phyloP scores from a whole-genome alignment of 2,329 filamentous ascomycete genomes.

The Aspergillus arachidicola region DNA sequence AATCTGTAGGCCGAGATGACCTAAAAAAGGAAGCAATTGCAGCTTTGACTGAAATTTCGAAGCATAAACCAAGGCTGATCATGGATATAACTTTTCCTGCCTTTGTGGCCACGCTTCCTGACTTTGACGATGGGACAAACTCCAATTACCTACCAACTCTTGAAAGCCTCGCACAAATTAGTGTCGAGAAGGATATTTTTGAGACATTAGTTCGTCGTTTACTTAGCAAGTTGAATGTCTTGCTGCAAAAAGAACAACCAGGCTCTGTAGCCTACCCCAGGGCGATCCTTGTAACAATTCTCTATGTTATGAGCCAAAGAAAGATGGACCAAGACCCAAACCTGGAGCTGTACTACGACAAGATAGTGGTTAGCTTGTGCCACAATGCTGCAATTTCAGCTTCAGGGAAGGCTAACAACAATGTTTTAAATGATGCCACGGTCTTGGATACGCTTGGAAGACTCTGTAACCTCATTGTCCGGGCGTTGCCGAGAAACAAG shows the following conservation, averaged over 20 bases:
- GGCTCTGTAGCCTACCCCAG: constrained; percentile 58
- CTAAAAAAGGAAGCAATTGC: constrained; percentile 61
- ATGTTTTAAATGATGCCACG: constrained; percentile 51
- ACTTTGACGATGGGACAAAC: constrained; percentile 52
- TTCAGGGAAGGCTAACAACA: constrained; percentile 35
- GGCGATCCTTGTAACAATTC: constrained; percentile 61
- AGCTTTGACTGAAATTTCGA: constrained; percentile 63
- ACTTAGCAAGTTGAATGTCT: constrained; percentile 63
- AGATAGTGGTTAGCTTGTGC: constrained; percentile 52
- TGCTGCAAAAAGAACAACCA: constrained; percentile 53
- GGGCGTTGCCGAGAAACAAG: constrained; percentile 55
- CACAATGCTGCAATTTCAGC: constrained; percentile 42
- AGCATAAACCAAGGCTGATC: constrained; percentile 63
- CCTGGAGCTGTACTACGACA: constrained; percentile 52
- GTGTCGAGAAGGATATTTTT: constrained; percentile 63
- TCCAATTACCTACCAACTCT: constrained; percentile 57
- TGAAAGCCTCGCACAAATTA: constrained; percentile 66
- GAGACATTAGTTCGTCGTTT: constrained; percentile 64
- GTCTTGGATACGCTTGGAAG: constrained; percentile 63
- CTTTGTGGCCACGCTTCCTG: constrained; percentile 66
- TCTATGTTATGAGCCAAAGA: constrained; percentile 63
- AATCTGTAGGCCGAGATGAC: constrained; percentile 58
- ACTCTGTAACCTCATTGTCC: constrained; percentile 62
- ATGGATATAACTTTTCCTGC: constrained; percentile 67
- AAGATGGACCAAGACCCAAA: constrained; percentile 45